Evolutionary conservation across 2,329 filamentous ascomycete genomes (phyloP), one percentile per base, ranked within the genome.

Genomic region (Hysterium pulicare): DNA sequence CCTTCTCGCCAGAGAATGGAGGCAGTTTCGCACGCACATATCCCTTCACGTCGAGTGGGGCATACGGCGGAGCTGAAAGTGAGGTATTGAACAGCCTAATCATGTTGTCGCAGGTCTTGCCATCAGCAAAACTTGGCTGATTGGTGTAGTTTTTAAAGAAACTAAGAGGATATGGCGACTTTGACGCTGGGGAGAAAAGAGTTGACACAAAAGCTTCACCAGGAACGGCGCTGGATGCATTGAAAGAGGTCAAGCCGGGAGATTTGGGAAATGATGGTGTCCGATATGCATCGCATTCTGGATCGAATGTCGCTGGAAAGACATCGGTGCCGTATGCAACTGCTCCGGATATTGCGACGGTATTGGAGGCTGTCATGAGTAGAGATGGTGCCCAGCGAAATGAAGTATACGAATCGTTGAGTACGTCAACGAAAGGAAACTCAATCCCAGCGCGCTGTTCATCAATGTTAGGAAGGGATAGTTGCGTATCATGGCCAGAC

Each of bases 341-440:
- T 1, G 73, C 70, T 3, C 74, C 75, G 6, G 61, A 54, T 11
- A 78, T 52, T 3, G 74, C 76, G 5, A 70, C 53, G 1, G 57
- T 47, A 48, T 74, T 71, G 41, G 48, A 50, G 1, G 68, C 66
- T 2, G 68, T 71, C 47, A 80, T 71, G 43, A 79, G 58, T 40
- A 76, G 67, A 2, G 69, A 67, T 0, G 70, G 70, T 0, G 67
- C 68, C 69, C 74, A 79, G 30, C 72, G 71, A 62, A 79, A 81
- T 2, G 70, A 72, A 1, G 74, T 73, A 46, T 69, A 61, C 24
- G 71, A 72, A 56, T 79, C 75, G 38, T 68, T 66, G 2, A 78
- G 61, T 5, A 77, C 53, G 52, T 79, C 77, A 28, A 81, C 45
- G 54, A 81, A 81, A 0, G 78, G 78, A 44, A 79, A 81, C 48